Evolutionary conservation across 345 rosid genomes (phyloP).

Genomic region (Acer yangbiense): DNA sequence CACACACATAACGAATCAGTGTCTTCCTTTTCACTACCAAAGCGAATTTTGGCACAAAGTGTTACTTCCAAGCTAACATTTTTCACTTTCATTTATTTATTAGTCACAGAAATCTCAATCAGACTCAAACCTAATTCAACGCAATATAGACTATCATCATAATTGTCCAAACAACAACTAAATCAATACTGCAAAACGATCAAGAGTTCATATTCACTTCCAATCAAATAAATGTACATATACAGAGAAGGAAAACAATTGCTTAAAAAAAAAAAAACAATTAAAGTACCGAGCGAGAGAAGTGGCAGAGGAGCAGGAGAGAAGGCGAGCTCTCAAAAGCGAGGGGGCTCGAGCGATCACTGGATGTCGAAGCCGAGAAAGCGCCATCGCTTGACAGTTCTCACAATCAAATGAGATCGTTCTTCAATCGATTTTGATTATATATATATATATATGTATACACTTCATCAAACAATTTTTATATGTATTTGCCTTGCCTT

Average conservation of each 20-base stretch:
- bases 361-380: constrained; percentile 80
- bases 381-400: constrained; percentile 54
- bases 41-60: background rate
- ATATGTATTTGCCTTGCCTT: no score
- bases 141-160: background rate
- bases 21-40: background rate
- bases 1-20: no score
- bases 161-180: no score
- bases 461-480: background rate
- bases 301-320: constrained; percentile 47
- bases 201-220: background rate
- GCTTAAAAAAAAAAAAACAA: background rate
- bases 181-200: background rate
- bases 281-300: constrained; percentile 54
- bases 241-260: constrained; percentile 4
- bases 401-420: constrained; percentile 12
- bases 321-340: constrained; percentile 63
- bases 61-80: background rate
- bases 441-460: background rate
- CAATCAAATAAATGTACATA: background rate
- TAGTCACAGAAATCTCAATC: background rate
- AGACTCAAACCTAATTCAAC: background rate
- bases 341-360: constrained; percentile 60
- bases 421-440: background rate
- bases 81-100: background rate